Evolutionary conservation across 768 basidiomycete genomes (phyloP).

Genomic region (Lactarius akahatsu): DNA sequence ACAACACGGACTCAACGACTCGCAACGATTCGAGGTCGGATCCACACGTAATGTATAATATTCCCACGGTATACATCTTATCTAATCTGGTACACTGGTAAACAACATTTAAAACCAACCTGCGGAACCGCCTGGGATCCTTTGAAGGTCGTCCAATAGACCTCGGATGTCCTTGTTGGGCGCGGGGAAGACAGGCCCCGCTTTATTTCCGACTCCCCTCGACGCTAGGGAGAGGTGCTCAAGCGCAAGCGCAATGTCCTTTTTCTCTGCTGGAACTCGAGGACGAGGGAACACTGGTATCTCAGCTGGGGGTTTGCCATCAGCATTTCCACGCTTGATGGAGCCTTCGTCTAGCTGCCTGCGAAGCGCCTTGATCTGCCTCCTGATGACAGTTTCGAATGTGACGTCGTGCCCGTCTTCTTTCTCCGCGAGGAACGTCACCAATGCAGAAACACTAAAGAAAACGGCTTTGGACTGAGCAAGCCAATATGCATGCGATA

Average conservation of each 20-base stretch:
- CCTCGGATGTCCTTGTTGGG: slow-evolving; percentile 12
- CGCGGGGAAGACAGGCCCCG: slow-evolving; percentile 8
- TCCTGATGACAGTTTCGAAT: slow-evolving; percentile 53
- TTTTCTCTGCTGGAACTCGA: not conserved
- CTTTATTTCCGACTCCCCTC: not conserved
- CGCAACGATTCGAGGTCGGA: not conserved
- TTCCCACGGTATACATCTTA: not conserved
- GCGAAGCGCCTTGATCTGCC: slow-evolving; percentile 59
- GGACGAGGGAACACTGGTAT: not conserved
- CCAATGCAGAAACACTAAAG: slow-evolving; percentile 68
- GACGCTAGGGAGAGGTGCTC: slow-evolving; percentile 10
- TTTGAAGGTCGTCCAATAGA: not conserved
- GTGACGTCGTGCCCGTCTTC: slow-evolving; percentile 45
- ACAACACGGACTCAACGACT: not conserved
- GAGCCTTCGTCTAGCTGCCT: slow-evolving; percentile 60
- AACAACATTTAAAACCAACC: not conserved
- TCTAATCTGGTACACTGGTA: not conserved
- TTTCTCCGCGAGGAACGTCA: slow-evolving; percentile 53
- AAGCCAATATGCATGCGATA: slow-evolving; percentile 6
- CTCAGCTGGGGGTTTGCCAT: not conserved
- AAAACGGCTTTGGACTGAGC: not conserved
- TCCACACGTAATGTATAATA: not conserved
- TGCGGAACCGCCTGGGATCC: not conserved
- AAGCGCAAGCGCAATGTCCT: slow-evolving; percentile 6
- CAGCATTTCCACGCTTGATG: not conserved